Base-by-base conservation (phyloP, 1,284 basidiomycete genomes). In the Moesziomyces globuligerus region DNA sequence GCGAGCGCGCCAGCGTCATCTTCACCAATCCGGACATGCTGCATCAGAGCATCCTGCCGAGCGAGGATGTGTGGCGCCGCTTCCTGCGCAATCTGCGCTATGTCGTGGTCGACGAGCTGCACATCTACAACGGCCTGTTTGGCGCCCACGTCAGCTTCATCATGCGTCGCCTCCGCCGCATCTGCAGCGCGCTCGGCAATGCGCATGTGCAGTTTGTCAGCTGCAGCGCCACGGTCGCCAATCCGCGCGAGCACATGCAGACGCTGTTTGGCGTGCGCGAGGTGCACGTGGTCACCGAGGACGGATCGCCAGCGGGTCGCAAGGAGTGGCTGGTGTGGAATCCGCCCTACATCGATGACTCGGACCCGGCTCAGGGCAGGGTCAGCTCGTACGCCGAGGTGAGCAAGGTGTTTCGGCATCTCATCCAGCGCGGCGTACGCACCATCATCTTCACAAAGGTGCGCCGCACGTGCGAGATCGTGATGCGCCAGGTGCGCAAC, bases 391-490 rank as follows among this genome's bases (percentile, higher is more conserved):
- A 93, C 60, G 84, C 85, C 4, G 91, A 95, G 77, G 90, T 91
- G 1, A 90, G 89, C 4, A 83, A 85, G 13, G 79, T 95, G 42
- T 92, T 94, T 87, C 86, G 88, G 41, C 91, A 88, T 81, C 84
- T 95, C 45, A 91, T 95, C 88, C 89, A 89, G 64, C 86, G 88
- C 8, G 92, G 92, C 1, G 84, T 94, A 20, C 86, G 91, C 36
- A 89, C 90, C 1, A 94, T 95, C 65, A 83, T 95, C 20, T 95
- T 95, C 80, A 93, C 91, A 84, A 91, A 92, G 85, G 91, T 91
- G 24, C 86, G 92, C 25, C 90, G 91, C 82, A 86, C 87, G 5
- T 94, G 93, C 81, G 93, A 95, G 83, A 83, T 85, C 87, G 88
- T 90, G 0, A 93, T 93, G 88, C 92, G 91, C 78, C 87, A 89